phyloP scores from a whole-genome alignment of 2,329 filamentous ascomycete species.

The Pestalotiopsis fici region DNA sequence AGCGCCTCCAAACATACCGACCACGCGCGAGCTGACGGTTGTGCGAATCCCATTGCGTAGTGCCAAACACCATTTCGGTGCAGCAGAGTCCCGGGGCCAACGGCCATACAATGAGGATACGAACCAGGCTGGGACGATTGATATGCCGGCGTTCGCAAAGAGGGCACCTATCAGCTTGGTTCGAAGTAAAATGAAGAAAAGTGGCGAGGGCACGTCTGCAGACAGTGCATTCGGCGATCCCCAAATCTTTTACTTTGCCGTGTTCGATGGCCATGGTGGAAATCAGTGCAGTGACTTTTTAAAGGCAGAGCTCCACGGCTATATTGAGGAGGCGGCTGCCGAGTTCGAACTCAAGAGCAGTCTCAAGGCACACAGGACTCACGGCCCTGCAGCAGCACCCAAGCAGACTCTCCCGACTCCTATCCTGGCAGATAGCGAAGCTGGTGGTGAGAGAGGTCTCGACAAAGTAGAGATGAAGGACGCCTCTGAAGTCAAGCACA shows the following conservation, averaged over 20 bases:
- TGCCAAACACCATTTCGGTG: slow-evolving; percentile 95
- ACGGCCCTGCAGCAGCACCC: slow-evolving; percentile 12
- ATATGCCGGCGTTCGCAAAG: slow-evolving; percentile 90
- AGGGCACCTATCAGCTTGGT: slow-evolving; percentile 68
- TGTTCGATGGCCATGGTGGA: slow-evolving; percentile 96
- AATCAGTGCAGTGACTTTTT: slow-evolving; percentile 86
- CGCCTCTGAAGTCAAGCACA: slow-evolving; percentile 42
- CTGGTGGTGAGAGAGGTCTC: slow-evolving; percentile 34
- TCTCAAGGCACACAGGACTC: slow-evolving; percentile 49
- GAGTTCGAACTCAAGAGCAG: slow-evolving; percentile 80
- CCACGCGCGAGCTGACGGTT: slow-evolving; percentile 79
- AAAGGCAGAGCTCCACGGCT: slow-evolving; percentile 80
- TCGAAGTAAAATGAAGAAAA: slow-evolving; percentile 44
- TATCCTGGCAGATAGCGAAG: slow-evolving; percentile 23
- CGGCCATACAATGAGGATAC: slow-evolving; percentile 91
- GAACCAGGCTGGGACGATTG: slow-evolving; percentile 90
- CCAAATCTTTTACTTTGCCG: slow-evolving; percentile 95
- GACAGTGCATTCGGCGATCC: slow-evolving; percentile 84
- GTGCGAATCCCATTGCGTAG: slow-evolving; percentile 91
- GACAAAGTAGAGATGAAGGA: slow-evolving; percentile 50
- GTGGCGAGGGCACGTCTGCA: slow-evolving; percentile 66
- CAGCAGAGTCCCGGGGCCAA: slow-evolving; percentile 74
- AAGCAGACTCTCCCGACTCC: slow-evolving; percentile 12
- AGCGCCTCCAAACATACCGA: slow-evolving; percentile 60
- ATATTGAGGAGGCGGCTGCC: slow-evolving; percentile 79